phyloP scores from a whole-genome alignment of 495 filamentous ascomycete genomes.

The Aspergillus coremiiformis region DNA sequence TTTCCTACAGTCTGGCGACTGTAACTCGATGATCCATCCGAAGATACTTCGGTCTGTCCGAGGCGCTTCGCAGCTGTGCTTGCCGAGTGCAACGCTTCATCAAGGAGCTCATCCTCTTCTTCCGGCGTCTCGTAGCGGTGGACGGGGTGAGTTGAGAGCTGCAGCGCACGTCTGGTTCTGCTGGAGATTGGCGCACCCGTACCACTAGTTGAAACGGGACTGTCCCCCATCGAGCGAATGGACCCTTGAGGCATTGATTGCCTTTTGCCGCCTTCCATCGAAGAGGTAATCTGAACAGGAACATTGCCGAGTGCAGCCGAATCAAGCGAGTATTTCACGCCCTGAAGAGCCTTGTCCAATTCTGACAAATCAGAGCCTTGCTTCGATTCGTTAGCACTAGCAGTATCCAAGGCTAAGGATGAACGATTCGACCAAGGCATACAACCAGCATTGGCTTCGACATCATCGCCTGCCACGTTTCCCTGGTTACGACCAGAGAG shows the following conservation, averaged over 20 bases:
- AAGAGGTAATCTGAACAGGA: slow-evolving; percentile 38
- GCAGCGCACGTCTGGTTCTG: slow-evolving; percentile 73
- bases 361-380: slow-evolving; percentile 47
- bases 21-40: slow-evolving; percentile 32
- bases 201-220: slow-evolving; percentile 46
- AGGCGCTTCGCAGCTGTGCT: slow-evolving; percentile 49
- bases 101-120: slow-evolving; percentile 91
- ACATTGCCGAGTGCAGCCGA: slow-evolving; percentile 41
- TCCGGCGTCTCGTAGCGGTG: slow-evolving; percentile 90
- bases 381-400: slow-evolving; percentile 41
- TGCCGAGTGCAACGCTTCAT: slow-evolving; percentile 65
- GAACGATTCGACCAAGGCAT: slow-evolving; percentile 82
- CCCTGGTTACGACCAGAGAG: slow-evolving; percentile 85
- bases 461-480: slow-evolving; percentile 67
- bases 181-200: slow-evolving; percentile 64
- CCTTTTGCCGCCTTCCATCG: slow-evolving; percentile 50
- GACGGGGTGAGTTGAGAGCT: slow-evolving; percentile 61
- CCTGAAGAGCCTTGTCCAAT: slow-evolving; percentile 74
- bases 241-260: slow-evolving; percentile 70
- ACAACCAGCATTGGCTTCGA: slow-evolving; percentile 88
- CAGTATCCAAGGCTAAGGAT: slow-evolving; percentile 72
- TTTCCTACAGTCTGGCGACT: slow-evolving; percentile 46
- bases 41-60: slow-evolving; percentile 38
- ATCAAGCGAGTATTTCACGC: slow-evolving; percentile 58
- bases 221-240: slow-evolving; percentile 55